phyloP scores from a whole-genome alignment of 441 rosid species.

The Lepidium campestre region DNA sequence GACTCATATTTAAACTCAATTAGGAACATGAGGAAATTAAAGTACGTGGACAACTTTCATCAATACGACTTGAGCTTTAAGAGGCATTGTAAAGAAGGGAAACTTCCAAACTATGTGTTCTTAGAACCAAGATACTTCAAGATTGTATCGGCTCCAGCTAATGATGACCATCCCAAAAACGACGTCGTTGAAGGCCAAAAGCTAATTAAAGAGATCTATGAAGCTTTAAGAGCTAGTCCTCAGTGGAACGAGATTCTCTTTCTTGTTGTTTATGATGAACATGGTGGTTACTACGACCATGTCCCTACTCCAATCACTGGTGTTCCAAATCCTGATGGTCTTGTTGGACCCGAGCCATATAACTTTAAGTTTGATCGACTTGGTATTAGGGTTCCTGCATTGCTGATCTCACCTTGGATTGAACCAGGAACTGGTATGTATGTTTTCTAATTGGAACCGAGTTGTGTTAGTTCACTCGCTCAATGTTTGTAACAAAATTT shows the following conservation, averaged over 20 bases:
- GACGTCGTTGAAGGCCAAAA: slow-evolving; percentile 72
- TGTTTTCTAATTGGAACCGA: not conserved
- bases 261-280: slow-evolving; percentile 69
- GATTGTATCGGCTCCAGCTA: slow-evolving; percentile 45
- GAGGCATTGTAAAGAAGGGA: slow-evolving; percentile 70
- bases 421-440: slow-evolving; percentile 65
- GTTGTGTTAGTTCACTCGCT: not conserved
- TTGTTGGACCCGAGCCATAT: slow-evolving; percentile 60
- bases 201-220: slow-evolving; percentile 73
- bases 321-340: slow-evolving; percentile 76
- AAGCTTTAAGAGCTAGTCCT: slow-evolving; percentile 75
- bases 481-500: not conserved
- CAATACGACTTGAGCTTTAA: slow-evolving; percentile 60
- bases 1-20: not conserved
- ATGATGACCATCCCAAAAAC: slow-evolving; percentile 84
- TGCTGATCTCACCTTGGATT: slow-evolving; percentile 85
- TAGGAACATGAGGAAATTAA: slow-evolving; percentile 72
- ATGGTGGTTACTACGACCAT: slow-evolving; percentile 94
- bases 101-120: slow-evolving; percentile 77
- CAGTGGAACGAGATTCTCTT: slow-evolving; percentile 76
- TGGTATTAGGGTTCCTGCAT: slow-evolving; percentile 79
- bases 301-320: slow-evolving; percentile 74
- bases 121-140: slow-evolving; percentile 67
- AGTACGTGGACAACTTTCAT: slow-evolving; percentile 62
- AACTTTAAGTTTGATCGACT: slow-evolving; percentile 82